Evolutionary conservation across 768 basidiomycete genomes (phyloP).

Genomic region (Kwoniella sp.): DNA sequence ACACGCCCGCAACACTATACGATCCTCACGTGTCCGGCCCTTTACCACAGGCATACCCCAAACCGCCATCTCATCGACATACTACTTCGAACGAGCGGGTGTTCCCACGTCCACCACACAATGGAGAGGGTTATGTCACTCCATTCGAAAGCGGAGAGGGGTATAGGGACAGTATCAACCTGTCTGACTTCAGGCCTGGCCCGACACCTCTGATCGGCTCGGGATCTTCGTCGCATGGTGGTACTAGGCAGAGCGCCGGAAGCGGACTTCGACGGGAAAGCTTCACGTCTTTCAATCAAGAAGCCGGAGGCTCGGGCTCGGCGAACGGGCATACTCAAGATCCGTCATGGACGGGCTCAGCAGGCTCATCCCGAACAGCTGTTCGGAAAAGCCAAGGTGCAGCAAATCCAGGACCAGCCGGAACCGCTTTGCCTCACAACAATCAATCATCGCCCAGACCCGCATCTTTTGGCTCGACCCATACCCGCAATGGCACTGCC

Average conservation of each 20-base stretch:
- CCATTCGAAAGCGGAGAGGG: not conserved
- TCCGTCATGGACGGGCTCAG: slow-evolving; percentile 11
- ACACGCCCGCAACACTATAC: slow-evolving; percentile 24
- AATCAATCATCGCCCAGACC: slow-evolving; percentile 17
- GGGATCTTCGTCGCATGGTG: not conserved
- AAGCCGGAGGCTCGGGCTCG: not conserved
- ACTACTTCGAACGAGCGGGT: slow-evolving; percentile 1
- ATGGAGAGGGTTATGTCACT: not conserved
- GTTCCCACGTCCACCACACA: slow-evolving; percentile 6
- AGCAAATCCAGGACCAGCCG: not conserved
- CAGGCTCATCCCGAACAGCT: not conserved
- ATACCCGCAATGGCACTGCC: not conserved
- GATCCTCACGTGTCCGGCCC: slow-evolving; percentile 20
- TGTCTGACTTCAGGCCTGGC: slow-evolving; percentile 5
- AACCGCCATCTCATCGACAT: slow-evolving; percentile 5
- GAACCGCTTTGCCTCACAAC: not conserved
- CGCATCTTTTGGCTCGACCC: slow-evolving; percentile 12
- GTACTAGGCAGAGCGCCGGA: not conserved
- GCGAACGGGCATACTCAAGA: slow-evolving; percentile 8
- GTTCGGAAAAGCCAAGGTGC: not conserved
- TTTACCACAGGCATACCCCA: slow-evolving; percentile 11
- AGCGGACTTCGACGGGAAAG: not conserved
- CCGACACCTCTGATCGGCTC: not conserved
- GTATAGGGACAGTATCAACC: slow-evolving; percentile 10
- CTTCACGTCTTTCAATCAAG: not conserved